Evolutionary conservation across 2,329 filamentous ascomycete species (phyloP), one percentile per base, ranked within the genome.

Genomic region (Podosphaera fusca): DNA sequence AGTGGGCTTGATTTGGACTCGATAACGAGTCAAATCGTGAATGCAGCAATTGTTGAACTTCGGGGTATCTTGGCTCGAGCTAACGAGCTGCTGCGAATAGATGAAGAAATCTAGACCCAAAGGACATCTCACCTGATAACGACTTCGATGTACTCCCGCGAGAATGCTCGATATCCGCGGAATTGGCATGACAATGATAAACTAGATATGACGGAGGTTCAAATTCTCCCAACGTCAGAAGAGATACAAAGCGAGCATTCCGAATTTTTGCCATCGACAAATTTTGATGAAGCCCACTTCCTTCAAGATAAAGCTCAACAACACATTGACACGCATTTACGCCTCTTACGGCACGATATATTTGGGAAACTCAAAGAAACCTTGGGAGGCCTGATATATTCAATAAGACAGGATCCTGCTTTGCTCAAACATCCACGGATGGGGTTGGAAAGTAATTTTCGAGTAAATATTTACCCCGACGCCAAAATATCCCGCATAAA

Each of bases 201-300:
- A n/a, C 34, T 38, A 36, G n/a, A 38, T 42, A 56, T 56, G 3
- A n/a, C n/a, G 21, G 55, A 56, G 8, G 52, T 56, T 34, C 33
- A 52, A 51, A 56, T 56, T 29, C 35, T 56, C 14, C 55, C 55
- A 8, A 56, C 55, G 7, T 36, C 36, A 6, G 35, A n/a, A 30
- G 55, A 56, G 30, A 56, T 56, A 35, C 12, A 30, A 38, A 33
- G 30, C 4, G 56, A 60, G 0, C 66, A 70, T 14, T 63, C 61
- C 2, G 74, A 76, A 58, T 77, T 73, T 59, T 63, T 77, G 2
- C 72, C 71, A 12, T 40, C 31, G 14, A 70, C 64, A 1, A 69
- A 75, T 61, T 62, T 70, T 2, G 63, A 65, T 0, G 65, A 67
- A 7, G 70, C 69, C 58, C 71, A 76, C 60, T 63, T 70, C 14